Evolutionary conservation across 306 rosid genomes (phyloP).

Genomic region (Quercus gilva): DNA sequence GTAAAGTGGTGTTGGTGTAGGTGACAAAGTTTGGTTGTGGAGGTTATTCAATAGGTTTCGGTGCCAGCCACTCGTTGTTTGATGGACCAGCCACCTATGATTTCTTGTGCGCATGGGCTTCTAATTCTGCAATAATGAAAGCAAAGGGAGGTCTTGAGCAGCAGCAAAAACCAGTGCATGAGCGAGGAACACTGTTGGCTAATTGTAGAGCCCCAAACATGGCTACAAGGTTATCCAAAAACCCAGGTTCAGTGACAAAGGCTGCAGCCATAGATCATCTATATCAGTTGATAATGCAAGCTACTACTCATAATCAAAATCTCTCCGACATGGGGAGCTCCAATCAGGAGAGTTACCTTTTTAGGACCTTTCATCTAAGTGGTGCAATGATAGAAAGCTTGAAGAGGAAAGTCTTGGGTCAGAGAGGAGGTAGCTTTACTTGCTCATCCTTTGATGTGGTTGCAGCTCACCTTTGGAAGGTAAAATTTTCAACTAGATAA

Average conservation of each 20-base stretch:
- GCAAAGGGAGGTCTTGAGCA: conserved; percentile 18
- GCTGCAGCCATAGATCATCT: conserved; percentile 67
- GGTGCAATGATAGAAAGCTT: conserved; percentile 41
- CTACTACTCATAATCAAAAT: conserved; percentile 13
- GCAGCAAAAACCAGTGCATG: conserved; percentile 57
- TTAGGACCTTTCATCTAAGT: conserved; percentile 52
- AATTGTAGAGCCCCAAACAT: conserved; percentile 5
- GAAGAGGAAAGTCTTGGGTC: conserved; percentile 37
- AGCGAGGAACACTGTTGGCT: conserved; percentile 43
- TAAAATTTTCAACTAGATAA: conserved; percentile 4
- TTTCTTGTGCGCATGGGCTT: conserved; percentile 71
- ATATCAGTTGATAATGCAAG: conserved; percentile 62
- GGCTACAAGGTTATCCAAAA: conserved; percentile 7
- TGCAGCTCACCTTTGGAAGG: conserved; percentile 87
- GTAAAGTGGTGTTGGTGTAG: conserved; percentile 21
- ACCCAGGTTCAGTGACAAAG: conserved; percentile 10
- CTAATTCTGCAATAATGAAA: conserved; percentile 42
- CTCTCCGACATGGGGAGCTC: neutral
- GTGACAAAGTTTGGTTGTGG: conserved; percentile 81
- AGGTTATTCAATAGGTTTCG: conserved; percentile 71
- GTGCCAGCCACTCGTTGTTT: conserved; percentile 70
- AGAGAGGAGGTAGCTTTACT: conserved; percentile 24
- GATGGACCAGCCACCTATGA: conserved; percentile 73
- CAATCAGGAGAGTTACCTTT: conserved; percentile 34
- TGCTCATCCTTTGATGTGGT: conserved; percentile 74